Evolutionary conservation across 805 yeast genomes (phyloP).

Genomic region (Sporopachydermia quercuum): DNA sequence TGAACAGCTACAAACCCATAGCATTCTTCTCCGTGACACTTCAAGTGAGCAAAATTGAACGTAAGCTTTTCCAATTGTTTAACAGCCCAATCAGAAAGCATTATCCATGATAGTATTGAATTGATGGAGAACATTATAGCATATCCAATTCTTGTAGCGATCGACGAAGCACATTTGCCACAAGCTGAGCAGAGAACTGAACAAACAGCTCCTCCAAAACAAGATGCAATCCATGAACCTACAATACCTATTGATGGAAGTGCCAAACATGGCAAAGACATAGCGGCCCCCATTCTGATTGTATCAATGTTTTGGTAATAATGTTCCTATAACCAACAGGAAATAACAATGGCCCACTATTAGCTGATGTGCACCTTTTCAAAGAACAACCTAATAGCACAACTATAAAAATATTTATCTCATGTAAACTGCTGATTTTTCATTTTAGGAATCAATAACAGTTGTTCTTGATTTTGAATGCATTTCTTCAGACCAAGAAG

Average conservation of each 20-base stretch:
- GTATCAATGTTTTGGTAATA: too few species aligned
- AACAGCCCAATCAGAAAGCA: constrained; percentile 67
- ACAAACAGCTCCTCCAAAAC: constrained; percentile 70
- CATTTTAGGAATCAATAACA: too few species aligned
- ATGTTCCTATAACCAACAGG: too few species aligned
- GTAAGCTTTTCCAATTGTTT: constrained; percentile 58
- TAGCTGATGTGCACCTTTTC: too few species aligned
- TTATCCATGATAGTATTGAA: constrained; percentile 84
- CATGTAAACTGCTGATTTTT: too few species aligned
- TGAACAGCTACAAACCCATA: constrained; percentile 96
- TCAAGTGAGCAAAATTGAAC: constrained; percentile 51
- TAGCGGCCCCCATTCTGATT: constrained; percentile 50
- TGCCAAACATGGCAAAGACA: constrained; percentile 43
- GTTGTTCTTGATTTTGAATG: too few species aligned
- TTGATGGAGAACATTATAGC: constrained; percentile 67
- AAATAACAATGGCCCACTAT: too few species aligned
- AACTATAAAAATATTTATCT: too few species aligned
- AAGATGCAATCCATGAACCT: constrained; percentile 53
- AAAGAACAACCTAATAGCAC: too few species aligned
- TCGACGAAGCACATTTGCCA: constrained; percentile 54
- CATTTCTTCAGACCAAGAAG: too few species aligned
- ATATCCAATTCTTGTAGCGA: constrained; percentile 76
- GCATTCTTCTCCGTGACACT: constrained; percentile 69
- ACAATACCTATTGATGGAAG: constrained; percentile 36
- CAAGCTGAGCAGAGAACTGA: constrained; percentile 42